phyloP scores from a whole-genome alignment of 345 rosid genomes.

The Trapa incisa region DNA sequence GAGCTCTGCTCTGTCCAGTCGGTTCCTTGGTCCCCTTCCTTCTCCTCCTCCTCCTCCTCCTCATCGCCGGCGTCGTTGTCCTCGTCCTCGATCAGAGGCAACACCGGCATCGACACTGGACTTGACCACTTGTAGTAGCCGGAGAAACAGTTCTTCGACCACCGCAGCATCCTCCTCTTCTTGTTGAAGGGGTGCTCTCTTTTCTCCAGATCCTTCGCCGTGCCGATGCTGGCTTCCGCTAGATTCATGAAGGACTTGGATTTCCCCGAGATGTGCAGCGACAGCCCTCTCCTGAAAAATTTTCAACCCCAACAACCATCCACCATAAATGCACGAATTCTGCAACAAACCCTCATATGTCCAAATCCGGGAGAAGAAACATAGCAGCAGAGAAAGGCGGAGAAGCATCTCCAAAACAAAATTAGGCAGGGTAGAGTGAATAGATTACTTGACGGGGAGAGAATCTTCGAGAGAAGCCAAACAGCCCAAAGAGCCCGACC shows the following conservation, averaged over 20 bases:
- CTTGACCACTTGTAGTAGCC: slow-evolving; percentile 29
- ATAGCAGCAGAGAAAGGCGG: too few relatives aligned
- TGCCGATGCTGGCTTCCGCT: slow-evolving; percentile 30
- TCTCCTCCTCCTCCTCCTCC: background rate
- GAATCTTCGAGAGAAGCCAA: slow-evolving; percentile 13
- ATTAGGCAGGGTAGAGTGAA: background rate
- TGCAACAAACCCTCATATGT: too few relatives aligned
- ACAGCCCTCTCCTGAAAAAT: too few relatives aligned
- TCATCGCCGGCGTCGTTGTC: slow-evolving; percentile 7
- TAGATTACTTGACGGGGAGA: slow-evolving; percentile 7
- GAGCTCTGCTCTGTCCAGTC: background rate
- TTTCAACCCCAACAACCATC: too few relatives aligned
- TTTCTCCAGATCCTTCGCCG: slow-evolving; percentile 45
- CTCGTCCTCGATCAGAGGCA: slow-evolving; percentile 33
- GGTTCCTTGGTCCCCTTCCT: background rate
- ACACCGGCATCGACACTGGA: slow-evolving; percentile 75
- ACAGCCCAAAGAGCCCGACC: slow-evolving; percentile 14
- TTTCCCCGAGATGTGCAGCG: slow-evolving; percentile 27
- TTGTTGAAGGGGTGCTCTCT: slow-evolving; percentile 70
- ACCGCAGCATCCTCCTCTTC: slow-evolving; percentile 44
- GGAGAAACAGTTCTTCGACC: slow-evolving; percentile 24
- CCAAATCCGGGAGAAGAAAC: too few relatives aligned
- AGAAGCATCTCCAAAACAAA: background rate
- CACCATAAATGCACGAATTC: too few relatives aligned
- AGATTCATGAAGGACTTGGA: slow-evolving; percentile 70